Evolutionary conservation across 805 yeast genomes (phyloP).

Genomic region (Jamesozyma hellenica): DNA sequence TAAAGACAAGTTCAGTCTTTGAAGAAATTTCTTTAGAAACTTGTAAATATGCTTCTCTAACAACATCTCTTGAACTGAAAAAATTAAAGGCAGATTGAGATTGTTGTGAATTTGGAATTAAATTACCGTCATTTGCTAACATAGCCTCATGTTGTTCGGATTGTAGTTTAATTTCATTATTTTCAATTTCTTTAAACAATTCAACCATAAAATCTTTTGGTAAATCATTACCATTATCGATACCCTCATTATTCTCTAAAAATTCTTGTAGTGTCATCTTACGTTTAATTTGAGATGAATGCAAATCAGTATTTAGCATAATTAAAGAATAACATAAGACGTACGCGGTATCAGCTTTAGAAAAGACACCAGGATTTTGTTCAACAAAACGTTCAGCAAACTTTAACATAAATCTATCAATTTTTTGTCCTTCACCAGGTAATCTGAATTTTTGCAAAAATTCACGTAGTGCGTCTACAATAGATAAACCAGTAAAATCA

Average conservation of each 20-base stretch:
- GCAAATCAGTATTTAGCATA: constrained; percentile 89
- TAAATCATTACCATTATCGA: constrained; percentile 81
- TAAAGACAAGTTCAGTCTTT: constrained; percentile 78
- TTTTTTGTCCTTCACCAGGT: constrained; percentile 97
- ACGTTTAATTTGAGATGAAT: constrained; percentile 73
- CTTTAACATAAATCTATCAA: constrained; percentile 91
- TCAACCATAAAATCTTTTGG: constrained; percentile 61
- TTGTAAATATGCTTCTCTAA: constrained; percentile 77
- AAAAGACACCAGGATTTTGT: constrained; percentile 80
- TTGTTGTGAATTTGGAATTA: constrained; percentile 28
- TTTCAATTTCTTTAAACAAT: constrained; percentile 68
- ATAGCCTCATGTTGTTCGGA: constrained; percentile 93
- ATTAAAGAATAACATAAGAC: constrained; percentile 86
- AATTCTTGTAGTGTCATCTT: constrained; percentile 87
- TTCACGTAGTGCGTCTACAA: constrained; percentile 77
- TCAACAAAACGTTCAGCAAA: constrained; percentile 87
- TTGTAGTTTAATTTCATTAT: constrained; percentile 78
- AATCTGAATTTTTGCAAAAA: constrained; percentile 83
- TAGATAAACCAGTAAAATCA: constrained; percentile 58
- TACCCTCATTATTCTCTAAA: constrained; percentile 76
- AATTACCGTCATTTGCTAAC: constrained; percentile 49
- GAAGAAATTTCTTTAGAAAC: constrained; percentile 87
- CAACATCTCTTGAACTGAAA: constrained; percentile 61
- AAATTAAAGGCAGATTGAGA: constrained; percentile 39
- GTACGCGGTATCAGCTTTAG: constrained; percentile 91